phyloP scores from a whole-genome alignment of 169 alveolate genomes.

The Haemoproteus tartakovskyi region DNA sequence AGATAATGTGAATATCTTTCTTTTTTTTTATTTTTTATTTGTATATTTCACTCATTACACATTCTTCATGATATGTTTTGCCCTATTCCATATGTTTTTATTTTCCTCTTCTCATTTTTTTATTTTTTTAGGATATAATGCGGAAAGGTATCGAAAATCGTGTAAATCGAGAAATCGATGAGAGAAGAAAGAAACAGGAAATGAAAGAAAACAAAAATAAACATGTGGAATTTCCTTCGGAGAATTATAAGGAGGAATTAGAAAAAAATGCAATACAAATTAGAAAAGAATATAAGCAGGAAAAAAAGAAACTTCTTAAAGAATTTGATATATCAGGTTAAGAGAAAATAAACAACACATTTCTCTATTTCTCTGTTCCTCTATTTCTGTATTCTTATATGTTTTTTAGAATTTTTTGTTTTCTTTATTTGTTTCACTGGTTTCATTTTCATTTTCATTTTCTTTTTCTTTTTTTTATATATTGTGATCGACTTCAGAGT shows the following conservation, averaged over 20 bases:
- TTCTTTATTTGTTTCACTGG: too few species aligned
- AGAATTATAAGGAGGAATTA: conserved; percentile 3
- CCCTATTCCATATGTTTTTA: neutral
- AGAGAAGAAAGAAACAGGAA: neutral
- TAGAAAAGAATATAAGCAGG: conserved; percentile 1
- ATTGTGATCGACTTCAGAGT: too few species aligned
- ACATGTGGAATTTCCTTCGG: neutral
- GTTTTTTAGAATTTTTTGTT: too few species aligned
- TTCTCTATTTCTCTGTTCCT: too few species aligned
- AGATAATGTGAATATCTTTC: neutral
- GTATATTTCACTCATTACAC: neutral
- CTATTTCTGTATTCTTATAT: too few species aligned
- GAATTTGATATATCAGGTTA: neutral
- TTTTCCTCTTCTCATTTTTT: neutral
- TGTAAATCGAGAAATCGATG: conserved; percentile 5
- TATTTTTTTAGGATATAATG: conserved; percentile 21
- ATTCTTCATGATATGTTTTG: neutral
- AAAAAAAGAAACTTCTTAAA: conserved; percentile 1
- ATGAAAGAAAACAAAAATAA: neutral
- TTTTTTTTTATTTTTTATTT: neutral
- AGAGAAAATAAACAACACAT: neutral
- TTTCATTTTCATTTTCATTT: too few species aligned
- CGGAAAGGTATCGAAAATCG: conserved; percentile 33
- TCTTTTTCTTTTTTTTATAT: too few species aligned
- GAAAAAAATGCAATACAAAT: neutral